Conservation (phyloP, 2,329 filamentous ascomycete genomes). For the Acrocalymma vagum region DNA sequence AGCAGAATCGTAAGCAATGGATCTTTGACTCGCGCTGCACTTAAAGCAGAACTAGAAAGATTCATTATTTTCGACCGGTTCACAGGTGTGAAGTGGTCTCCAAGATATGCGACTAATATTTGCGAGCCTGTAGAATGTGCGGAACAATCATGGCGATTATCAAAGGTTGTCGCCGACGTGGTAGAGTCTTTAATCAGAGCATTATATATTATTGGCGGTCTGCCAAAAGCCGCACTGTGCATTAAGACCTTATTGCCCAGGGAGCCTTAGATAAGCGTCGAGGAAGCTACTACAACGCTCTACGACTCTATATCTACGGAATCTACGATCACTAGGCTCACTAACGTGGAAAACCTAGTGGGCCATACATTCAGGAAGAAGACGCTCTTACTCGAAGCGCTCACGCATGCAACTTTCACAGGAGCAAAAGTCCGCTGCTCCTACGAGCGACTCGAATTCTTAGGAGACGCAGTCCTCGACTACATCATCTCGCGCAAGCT, state of each 20-base stretch:
- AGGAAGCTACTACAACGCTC: slow-evolving; percentile 35
- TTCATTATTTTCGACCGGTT: slow-evolving; percentile 77
- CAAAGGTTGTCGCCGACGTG: slow-evolving; percentile 86
- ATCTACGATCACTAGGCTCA: slow-evolving; percentile 20
- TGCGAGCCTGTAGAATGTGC: slow-evolving; percentile 20
- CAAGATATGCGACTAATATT: slow-evolving; percentile 64
- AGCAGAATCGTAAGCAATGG: slow-evolving; percentile 77
- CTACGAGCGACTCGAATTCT: slow-evolving; percentile 83
- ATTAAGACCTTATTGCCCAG: slow-evolving; percentile 70
- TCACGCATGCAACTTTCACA: slow-evolving; percentile 76
- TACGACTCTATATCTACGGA: slow-evolving; percentile 25
- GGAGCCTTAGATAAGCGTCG: slow-evolving; percentile 52
- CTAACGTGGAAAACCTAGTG: slow-evolving; percentile 69
- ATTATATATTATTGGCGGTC: slow-evolving; percentile 73
- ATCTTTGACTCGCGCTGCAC: slow-evolving; percentile 71
- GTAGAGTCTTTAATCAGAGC: slow-evolving; percentile 86
- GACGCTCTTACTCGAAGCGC: slow-evolving; percentile 75
- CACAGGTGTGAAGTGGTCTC: slow-evolving; percentile 75
- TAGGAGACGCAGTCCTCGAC: slow-evolving; percentile 88
- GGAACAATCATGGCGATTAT: slow-evolving; percentile 62
- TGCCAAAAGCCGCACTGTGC: slow-evolving; percentile 69
- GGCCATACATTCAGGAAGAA: slow-evolving; percentile 76
- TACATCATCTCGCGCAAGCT: slow-evolving; percentile 73
- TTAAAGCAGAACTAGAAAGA: slow-evolving; percentile 70
- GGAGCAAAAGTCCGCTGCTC: slow-evolving; percentile 54